These are phyloP conservation scores for Sideroxylon spinosum DNA, from an alignment of 179 eudicot genomes.

Conservation along the genomic window DNA sequence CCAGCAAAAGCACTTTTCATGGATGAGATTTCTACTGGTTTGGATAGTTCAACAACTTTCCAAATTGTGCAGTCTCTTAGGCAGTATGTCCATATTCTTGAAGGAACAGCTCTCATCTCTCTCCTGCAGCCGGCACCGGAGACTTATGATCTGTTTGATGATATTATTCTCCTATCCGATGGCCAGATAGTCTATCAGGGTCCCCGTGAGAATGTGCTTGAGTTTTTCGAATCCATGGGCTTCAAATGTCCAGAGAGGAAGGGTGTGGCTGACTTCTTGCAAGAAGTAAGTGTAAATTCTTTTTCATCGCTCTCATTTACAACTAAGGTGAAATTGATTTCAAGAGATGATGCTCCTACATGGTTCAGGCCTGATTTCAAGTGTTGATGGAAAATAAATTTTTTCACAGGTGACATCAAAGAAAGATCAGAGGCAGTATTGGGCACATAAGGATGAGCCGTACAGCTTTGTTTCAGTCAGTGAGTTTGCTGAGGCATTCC, in stretches of 20 bases:
- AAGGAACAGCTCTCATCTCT: slow-evolving; percentile 57
- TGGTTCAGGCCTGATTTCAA: too few relatives aligned
- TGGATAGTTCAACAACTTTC: slow-evolving; percentile 72
- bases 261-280: slow-evolving; percentile 51
- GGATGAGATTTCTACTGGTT: slow-evolving; percentile 80
- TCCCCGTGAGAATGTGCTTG: slow-evolving; percentile 35
- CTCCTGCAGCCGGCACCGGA: slow-evolving; percentile 85
- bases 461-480: slow-evolving; percentile 29
- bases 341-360: not conserved
- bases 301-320: not conserved
- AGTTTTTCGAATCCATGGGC: slow-evolving; percentile 42
- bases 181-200: slow-evolving; percentile 43
- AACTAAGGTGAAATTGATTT: not conserved
- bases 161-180: slow-evolving; percentile 51
- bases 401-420: slow-evolving; percentile 32
- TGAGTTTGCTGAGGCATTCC: slow-evolving; percentile 38
- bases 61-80: slow-evolving; percentile 54
- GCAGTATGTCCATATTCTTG: slow-evolving; percentile 45
- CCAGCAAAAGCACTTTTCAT: slow-evolving; percentile 61
- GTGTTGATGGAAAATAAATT: too few relatives aligned
- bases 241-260: slow-evolving; percentile 44
- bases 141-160: slow-evolving; percentile 60
- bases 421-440: slow-evolving; percentile 41
- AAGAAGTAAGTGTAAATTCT: slow-evolving; percentile 30
- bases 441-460: slow-evolving; percentile 31